These are phyloP conservation scores for Graphilbum fragrans DNA, from an alignment of 2,329 filamentous ascomycete species.

Conservation along the genomic window DNA sequence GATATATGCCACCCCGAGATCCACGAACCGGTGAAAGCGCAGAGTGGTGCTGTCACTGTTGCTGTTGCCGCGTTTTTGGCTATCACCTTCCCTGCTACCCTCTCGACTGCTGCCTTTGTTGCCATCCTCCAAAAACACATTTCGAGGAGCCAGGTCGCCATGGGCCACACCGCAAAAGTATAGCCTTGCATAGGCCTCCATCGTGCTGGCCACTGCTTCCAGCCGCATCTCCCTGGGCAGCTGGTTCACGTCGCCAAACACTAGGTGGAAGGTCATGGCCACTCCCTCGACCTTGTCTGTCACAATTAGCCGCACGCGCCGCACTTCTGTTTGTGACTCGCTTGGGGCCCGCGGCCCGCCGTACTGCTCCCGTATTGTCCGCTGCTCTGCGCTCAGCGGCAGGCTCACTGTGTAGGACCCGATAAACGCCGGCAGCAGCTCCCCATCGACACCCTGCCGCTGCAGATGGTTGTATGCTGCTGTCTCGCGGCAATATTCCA, in stretches of 20 bases:
- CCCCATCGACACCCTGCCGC: constrained; percentile 6
- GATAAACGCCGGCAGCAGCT: constrained; percentile 6
- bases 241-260: constrained; percentile 6
- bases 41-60: background rate
- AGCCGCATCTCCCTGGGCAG: constrained; percentile 5
- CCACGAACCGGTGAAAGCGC: constrained; percentile 8
- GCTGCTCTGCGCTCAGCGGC: constrained; percentile 4
- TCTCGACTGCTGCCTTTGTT: background rate
- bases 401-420: constrained; percentile 8
- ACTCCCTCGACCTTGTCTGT: constrained; percentile 5
- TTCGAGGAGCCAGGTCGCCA: constrained; percentile 9
- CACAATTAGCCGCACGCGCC: constrained; percentile 7
- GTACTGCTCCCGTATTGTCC: background rate
- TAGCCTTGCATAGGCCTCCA: constrained; percentile 9
- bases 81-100: too few species aligned
- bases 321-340: background rate
- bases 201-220: constrained; percentile 2
- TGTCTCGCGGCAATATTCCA: constrained; percentile 9
- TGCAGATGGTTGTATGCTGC: constrained; percentile 9
- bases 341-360: background rate
- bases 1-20: constrained; percentile 8
- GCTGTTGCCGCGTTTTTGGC: background rate
- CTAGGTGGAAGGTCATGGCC: constrained; percentile 6
- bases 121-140: constrained; percentile 6
- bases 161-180: constrained; percentile 9